Evolutionary conservation across 179 eudicot genomes (phyloP).

Genomic region (Carnegiea gigantea): DNA sequence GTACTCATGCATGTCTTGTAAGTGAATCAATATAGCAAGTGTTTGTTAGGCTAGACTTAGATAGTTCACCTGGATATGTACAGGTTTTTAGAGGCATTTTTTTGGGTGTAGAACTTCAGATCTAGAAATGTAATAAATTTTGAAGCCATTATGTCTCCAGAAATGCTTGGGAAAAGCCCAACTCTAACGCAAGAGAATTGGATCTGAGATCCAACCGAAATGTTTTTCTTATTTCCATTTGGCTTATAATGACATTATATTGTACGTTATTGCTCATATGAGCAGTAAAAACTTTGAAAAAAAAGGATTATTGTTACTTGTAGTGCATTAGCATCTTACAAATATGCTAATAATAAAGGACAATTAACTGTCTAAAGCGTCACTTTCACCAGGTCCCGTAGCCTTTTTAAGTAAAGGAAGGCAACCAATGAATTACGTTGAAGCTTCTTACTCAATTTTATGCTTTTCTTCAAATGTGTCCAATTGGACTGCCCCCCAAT

Average conservation of each 20-base stretch:
- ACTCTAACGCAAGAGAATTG: neutral
- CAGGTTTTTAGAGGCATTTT: slow-evolving; percentile 13
- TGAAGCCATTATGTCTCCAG: neutral
- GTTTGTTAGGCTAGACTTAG: slow-evolving; percentile 11
- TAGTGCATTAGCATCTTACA: too few relatives aligned
- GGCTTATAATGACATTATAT: too few relatives aligned
- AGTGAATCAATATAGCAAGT: slow-evolving; percentile 6
- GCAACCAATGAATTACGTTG: neutral
- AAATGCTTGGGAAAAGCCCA: neutral
- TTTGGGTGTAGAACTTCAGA: neutral
- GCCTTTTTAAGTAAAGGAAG: neutral
- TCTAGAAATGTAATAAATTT: neutral
- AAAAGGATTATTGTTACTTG: too few relatives aligned
- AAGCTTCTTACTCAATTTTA: neutral
- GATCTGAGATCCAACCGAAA: neutral
- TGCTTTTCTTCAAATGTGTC: neutral
- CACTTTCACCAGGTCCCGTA: too few relatives aligned
- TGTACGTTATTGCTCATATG: too few relatives aligned
- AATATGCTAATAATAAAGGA: too few relatives aligned
- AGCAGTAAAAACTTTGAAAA: too few relatives aligned
- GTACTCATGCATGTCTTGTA: slow-evolving; percentile 10
- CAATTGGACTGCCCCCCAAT: neutral
- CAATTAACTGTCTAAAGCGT: too few relatives aligned
- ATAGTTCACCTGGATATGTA: slow-evolving; percentile 20
- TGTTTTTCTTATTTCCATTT: too few relatives aligned